Evolutionary conservation across 2,329 filamentous ascomycete species (phyloP).

Genomic region (Aspergillus terreus): DNA sequence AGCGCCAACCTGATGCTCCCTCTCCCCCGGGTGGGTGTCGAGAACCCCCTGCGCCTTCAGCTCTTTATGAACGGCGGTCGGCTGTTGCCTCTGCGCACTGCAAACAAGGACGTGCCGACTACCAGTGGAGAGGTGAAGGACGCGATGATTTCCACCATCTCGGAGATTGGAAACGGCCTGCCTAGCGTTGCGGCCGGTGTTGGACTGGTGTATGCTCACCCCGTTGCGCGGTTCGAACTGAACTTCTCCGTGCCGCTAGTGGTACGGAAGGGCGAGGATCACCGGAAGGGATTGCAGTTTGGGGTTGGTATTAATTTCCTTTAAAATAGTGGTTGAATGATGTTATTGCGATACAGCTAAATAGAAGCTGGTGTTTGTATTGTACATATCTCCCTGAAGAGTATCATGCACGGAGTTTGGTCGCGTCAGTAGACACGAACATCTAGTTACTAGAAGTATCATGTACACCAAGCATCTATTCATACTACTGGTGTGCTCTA

Average conservation of each 20-base stretch:
- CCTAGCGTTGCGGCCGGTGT: conserved; percentile 85
- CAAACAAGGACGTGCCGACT: conserved; percentile 45
- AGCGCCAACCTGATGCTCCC: conserved; percentile 83
- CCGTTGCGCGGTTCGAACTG: conserved; percentile 87
- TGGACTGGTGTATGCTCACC: conserved; percentile 91
- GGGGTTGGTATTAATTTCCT: conserved; percentile 97
- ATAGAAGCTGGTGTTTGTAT: conserved; percentile 4
- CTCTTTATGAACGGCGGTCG: conserved; percentile 88
- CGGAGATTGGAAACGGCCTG: conserved; percentile 67
- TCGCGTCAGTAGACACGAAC: no score
- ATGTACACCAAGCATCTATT: no score
- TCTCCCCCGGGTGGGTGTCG: conserved; percentile 73
- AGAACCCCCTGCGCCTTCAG: conserved; percentile 82
- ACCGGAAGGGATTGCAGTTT: conserved; percentile 85
- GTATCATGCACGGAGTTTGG: background rate
- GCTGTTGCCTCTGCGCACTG: conserved; percentile 69
- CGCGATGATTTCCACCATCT: conserved; percentile 56
- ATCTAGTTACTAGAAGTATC: no score
- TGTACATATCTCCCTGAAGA: background rate
- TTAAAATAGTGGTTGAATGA: conserved; percentile 47
- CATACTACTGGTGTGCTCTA: no score
- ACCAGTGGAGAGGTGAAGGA: conserved; percentile 45
- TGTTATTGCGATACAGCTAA: conserved; percentile 4
- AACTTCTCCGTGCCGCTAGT: conserved; percentile 91
- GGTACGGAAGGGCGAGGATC: conserved; percentile 76